These are phyloP conservation scores for Ilex paraguariensis DNA, from an alignment of 305 asterid genomes.

Conservation along the genomic window DNA sequence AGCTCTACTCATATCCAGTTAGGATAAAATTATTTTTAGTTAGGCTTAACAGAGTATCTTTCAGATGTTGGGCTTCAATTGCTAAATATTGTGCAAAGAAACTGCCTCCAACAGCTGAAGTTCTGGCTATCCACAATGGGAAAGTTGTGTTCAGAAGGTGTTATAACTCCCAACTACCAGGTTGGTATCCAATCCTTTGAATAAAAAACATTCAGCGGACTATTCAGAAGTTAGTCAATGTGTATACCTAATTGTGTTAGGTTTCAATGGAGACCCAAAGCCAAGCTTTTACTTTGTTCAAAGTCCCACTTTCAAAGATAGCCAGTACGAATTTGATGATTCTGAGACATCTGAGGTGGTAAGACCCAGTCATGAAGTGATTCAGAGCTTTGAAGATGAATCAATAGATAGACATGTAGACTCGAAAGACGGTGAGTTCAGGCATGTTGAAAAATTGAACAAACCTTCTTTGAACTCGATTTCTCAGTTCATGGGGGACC, in stretches of 20 bases:
- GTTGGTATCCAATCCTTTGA: constrained; percentile 15
- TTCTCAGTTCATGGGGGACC: constrained; percentile 68
- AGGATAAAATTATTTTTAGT: background rate
- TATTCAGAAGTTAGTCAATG: no score
- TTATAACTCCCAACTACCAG: constrained; percentile 34
- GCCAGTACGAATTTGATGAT: constrained; percentile 44
- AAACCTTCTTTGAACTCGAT: constrained; percentile 51
- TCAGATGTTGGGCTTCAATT: constrained; percentile 63
- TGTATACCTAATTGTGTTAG: background rate
- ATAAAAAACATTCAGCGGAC: no score
- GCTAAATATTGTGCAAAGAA: constrained; percentile 77
- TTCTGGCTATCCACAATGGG: constrained; percentile 69
- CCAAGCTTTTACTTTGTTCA: constrained; percentile 19
- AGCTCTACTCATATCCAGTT: background rate
- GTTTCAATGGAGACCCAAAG: constrained; percentile 25
- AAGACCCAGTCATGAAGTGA: constrained; percentile 18
- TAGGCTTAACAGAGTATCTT: background rate
- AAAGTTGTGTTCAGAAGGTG: constrained; percentile 59
- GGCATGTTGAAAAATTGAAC: constrained; percentile 31
- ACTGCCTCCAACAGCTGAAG: constrained; percentile 56
- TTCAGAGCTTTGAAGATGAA: constrained; percentile 7
- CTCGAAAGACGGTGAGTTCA: constrained; percentile 27
- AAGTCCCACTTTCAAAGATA: constrained; percentile 22
- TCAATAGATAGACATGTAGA: constrained; percentile 1
- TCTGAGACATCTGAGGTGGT: constrained; percentile 45